Conservation (phyloP, 2,329 filamentous ascomycete species). For the Colletotrichum orbiculare region DNA sequence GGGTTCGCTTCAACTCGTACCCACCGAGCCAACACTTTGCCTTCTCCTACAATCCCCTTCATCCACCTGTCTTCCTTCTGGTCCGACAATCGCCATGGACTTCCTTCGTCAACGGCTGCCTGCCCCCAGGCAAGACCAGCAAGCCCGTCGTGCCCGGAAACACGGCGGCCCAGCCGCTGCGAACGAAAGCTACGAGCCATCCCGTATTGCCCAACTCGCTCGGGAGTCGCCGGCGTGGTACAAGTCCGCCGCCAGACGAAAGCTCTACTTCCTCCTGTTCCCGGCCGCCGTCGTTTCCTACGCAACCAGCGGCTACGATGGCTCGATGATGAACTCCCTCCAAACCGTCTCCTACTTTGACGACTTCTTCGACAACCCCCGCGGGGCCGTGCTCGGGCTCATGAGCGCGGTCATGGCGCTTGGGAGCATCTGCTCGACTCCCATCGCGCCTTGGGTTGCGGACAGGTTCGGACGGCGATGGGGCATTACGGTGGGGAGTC, state of each 20-base stretch:
- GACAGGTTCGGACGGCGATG: slow-evolving; percentile 46
- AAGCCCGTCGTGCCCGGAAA: slow-evolving; percentile 38
- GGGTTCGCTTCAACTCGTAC: neutral
- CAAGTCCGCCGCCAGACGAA: slow-evolving; percentile 42
- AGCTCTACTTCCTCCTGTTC: slow-evolving; percentile 47
- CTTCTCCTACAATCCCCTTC: neutral
- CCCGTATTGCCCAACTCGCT: slow-evolving; percentile 44
- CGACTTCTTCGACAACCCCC: slow-evolving; percentile 50
- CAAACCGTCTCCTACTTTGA: slow-evolving; percentile 56
- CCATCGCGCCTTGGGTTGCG: slow-evolving; percentile 46
- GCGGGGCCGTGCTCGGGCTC: slow-evolving; percentile 45
- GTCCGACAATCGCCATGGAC: slow-evolving; percentile 37
- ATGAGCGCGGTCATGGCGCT: slow-evolving; percentile 58
- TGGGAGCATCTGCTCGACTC: slow-evolving; percentile 53
- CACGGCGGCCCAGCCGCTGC: slow-evolving; percentile 29
- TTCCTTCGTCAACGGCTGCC: slow-evolving; percentile 41
- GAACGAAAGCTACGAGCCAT: slow-evolving; percentile 39
- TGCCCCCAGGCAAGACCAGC: slow-evolving; percentile 41
- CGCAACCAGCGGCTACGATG: slow-evolving; percentile 60
- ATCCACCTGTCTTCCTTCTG: neutral
- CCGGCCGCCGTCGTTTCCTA: slow-evolving; percentile 49
- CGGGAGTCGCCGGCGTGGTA: slow-evolving; percentile 45
- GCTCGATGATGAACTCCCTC: slow-evolving; percentile 61
- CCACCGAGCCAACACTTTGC: slow-evolving; percentile 4
- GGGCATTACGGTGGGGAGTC: slow-evolving; percentile 45